phyloP scores from a whole-genome alignment of 1,139 yeast species.

The Taphrina wiesneri region DNA sequence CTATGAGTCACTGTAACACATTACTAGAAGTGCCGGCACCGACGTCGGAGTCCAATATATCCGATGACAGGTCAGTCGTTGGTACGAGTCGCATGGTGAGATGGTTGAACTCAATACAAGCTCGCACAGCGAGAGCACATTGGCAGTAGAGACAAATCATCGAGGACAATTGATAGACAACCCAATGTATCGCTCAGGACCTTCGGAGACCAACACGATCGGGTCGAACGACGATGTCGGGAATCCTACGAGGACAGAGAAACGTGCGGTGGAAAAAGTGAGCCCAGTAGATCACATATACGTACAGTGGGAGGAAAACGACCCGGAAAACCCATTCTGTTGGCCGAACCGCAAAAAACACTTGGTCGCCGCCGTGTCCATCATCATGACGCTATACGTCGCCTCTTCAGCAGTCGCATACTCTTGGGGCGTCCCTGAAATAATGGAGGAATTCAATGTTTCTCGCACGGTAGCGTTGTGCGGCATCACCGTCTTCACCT shows the following conservation, averaged over 20 bases:
- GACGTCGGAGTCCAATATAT: too few relatives aligned
- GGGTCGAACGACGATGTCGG: conserved; percentile 3
- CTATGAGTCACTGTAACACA: too few relatives aligned
- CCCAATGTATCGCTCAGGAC: neutral
- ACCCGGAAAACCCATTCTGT: conserved; percentile 29
- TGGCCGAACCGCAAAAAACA: conserved; percentile 31
- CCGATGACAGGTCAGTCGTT: too few relatives aligned
- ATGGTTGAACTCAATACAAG: neutral
- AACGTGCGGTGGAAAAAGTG: neutral
- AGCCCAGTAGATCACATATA: neutral
- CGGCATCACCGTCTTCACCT: conserved; percentile 30
- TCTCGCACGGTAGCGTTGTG: conserved; percentile 29
- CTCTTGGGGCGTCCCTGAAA: conserved; percentile 19
- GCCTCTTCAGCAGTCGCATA: conserved; percentile 29
- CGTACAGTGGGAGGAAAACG: conserved; percentile 33
- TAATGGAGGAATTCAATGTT: conserved; percentile 23
- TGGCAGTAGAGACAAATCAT: neutral
- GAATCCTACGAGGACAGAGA: neutral
- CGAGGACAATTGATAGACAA: neutral
- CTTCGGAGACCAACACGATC: neutral
- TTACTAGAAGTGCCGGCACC: too few relatives aligned
- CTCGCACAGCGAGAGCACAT: neutral
- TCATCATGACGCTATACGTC: conserved; percentile 17
- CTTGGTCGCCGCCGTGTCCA: conserved; percentile 11
- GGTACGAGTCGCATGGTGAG: too few relatives aligned